A percentile compares a stretch with the other conserved stretches of the same genome.
These are phyloP conservation scores for Nepenthes mirabilis DNA, from an alignment of 148 eudicot genomes.

Conservation along the genomic window DNA sequence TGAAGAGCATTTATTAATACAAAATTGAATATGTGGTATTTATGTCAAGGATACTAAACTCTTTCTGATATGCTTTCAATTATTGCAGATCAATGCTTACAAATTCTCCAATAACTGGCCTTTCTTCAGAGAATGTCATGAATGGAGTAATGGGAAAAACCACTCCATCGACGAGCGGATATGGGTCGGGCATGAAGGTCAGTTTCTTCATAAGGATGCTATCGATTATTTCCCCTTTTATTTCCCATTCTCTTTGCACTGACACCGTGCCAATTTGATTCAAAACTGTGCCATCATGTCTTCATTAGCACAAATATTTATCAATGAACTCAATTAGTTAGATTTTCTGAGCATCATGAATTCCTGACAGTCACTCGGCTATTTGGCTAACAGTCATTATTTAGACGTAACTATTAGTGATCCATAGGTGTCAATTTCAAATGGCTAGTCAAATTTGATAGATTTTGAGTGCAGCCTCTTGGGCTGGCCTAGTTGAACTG, in stretches of 20 bases:
- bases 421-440: neutral
- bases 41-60: neutral
- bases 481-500: no score
- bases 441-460: no score
- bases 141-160: constrained; percentile 33
- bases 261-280: no score
- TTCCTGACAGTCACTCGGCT: no score
- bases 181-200: constrained; percentile 50
- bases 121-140: constrained; percentile 36
- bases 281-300: no score
- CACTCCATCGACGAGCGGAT: constrained; percentile 47
- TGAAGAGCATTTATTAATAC: no score
- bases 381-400: no score
- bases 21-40: no score
- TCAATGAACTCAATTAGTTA: no score
- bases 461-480: no score
- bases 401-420: neutral
- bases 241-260: neutral
- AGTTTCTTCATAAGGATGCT: constrained; percentile 3
- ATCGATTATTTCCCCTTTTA: neutral
- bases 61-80: neutral
- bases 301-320: no score
- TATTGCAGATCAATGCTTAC: constrained; percentile 26
- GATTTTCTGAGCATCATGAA: no score
- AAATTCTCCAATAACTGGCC: constrained; percentile 25